Conservation (phyloP, 2,329 filamentous ascomycete genomes). For the Aspergillus tamarii region DNA sequence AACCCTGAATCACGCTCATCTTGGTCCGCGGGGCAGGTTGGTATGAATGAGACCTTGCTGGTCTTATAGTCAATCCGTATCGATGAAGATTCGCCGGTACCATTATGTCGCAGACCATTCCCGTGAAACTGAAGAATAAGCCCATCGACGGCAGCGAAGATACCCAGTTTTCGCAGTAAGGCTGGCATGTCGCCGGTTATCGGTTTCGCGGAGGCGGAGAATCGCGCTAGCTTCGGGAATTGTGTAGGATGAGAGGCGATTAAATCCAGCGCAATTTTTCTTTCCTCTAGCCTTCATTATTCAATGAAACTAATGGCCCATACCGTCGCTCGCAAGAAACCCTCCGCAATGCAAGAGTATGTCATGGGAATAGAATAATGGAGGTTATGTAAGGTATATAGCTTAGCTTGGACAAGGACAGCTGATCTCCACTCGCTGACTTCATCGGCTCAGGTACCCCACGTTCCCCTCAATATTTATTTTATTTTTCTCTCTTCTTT, state of each 20-base stretch:
- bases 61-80: constrained; percentile 73
- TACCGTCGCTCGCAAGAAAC: neutral
- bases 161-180: constrained; percentile 76
- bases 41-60: constrained; percentile 54
- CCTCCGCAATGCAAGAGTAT: neutral
- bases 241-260: neutral
- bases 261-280: neutral
- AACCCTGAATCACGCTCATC: constrained; percentile 43
- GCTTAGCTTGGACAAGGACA: neutral
- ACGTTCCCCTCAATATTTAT: neutral
- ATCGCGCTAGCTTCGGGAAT: neutral
- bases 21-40: constrained; percentile 34
- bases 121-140: constrained; percentile 76
- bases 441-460: neutral
- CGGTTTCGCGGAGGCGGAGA: constrained; percentile 12
- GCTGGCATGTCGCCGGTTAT: constrained; percentile 63
- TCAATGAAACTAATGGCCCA: neutral
- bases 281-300: neutral
- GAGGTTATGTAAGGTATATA: neutral
- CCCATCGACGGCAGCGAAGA: constrained; percentile 81
- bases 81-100: constrained; percentile 57
- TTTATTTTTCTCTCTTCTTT: neutral
- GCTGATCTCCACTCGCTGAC: constrained; percentile 7
- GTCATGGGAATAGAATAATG: neutral
- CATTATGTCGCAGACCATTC: constrained; percentile 49